A percentile compares a stretch with the other conserved stretches of the same genome.
Conservation (phyloP, 305 asterid species). For the Withania somnifera region DNA sequence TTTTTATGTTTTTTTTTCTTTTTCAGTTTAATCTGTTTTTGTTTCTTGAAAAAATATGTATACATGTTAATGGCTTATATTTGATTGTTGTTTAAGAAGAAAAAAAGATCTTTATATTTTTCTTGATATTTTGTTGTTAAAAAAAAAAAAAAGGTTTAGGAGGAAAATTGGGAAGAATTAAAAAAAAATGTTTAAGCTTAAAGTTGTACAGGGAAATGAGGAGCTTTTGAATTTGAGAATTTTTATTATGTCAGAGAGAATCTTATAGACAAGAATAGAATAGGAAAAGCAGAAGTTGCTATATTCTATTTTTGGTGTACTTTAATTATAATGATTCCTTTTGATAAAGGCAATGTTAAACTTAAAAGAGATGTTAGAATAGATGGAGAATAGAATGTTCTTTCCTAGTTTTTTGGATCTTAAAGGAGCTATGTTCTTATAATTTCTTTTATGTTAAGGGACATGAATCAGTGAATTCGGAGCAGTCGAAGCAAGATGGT, state of each 20-base stretch:
- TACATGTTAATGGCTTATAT: background rate
- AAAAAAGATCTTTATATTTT: background rate
- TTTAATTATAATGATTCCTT: background rate
- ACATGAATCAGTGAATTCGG: slow-evolving; percentile 20
- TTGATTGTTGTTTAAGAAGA: background rate
- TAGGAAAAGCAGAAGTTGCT: background rate
- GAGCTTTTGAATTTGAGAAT: background rate
- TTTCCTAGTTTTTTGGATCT: background rate
- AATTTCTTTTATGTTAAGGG: slow-evolving; percentile 27
- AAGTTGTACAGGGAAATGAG: too few species aligned
- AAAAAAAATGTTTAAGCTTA: too few species aligned
- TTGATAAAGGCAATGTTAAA: background rate
- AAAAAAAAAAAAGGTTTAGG: background rate
- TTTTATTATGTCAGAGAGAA: background rate
- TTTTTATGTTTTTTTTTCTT: background rate
- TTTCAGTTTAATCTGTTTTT: background rate
- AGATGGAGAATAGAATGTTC: background rate
- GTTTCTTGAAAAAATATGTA: background rate
- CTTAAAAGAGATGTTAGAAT: background rate
- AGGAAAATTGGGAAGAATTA: too few species aligned
- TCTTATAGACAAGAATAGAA: background rate
- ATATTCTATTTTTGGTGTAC: background rate
- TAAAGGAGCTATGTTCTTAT: background rate
- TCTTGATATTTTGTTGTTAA: background rate
- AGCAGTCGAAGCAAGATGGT: slow-evolving; percentile 34